phyloP scores from a whole-genome alignment of 1,284 basidiomycete species.

The Cryptococcus maquisensis region DNA sequence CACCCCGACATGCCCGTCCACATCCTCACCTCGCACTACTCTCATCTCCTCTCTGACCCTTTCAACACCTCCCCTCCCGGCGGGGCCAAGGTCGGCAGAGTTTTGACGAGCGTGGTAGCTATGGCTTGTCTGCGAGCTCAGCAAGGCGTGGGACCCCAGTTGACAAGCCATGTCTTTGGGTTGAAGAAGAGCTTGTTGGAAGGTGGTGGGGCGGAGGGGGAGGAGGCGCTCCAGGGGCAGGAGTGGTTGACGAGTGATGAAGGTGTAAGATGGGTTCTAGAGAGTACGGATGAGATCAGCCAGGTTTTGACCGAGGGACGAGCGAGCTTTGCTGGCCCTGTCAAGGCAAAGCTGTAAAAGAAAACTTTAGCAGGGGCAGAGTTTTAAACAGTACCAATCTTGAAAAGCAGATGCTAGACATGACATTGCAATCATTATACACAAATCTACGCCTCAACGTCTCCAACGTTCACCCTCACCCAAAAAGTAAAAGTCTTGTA shows the following conservation, averaged over 20 bases:
- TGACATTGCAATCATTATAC: too few relatives aligned
- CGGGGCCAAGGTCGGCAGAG: constrained; percentile 59
- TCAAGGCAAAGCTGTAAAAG: too few relatives aligned
- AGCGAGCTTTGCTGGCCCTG: constrained; percentile 23
- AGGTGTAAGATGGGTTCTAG: constrained; percentile 86
- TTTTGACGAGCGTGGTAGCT: constrained; percentile 81
- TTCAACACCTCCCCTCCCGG: constrained; percentile 9
- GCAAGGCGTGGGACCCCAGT: constrained; percentile 81
- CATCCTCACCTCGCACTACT: constrained; percentile 87
- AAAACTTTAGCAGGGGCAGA: too few relatives aligned
- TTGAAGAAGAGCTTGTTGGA: constrained; percentile 62
- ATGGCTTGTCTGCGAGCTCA: constrained; percentile 88
- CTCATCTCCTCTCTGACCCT: constrained; percentile 74
- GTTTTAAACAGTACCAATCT: too few relatives aligned
- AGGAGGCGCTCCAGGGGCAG: constrained; percentile 54
- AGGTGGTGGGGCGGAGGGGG: constrained; percentile 56
- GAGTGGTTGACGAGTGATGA: constrained; percentile 89
- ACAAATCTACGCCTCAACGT: constrained; percentile 10
- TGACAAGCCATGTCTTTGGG: constrained; percentile 88
- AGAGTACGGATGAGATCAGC: constrained; percentile 67
- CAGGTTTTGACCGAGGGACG: constrained; percentile 21
- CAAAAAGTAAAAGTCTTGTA: constrained; percentile 48
- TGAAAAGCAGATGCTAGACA: too few relatives aligned
- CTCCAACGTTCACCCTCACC: constrained; percentile 37
- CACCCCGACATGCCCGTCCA: constrained; percentile 66